A percentile compares a stretch with the other conserved stretches of the same genome.
Conservation (phyloP, 2,329 filamentous ascomycete species). For the Knufia fluminis region DNA sequence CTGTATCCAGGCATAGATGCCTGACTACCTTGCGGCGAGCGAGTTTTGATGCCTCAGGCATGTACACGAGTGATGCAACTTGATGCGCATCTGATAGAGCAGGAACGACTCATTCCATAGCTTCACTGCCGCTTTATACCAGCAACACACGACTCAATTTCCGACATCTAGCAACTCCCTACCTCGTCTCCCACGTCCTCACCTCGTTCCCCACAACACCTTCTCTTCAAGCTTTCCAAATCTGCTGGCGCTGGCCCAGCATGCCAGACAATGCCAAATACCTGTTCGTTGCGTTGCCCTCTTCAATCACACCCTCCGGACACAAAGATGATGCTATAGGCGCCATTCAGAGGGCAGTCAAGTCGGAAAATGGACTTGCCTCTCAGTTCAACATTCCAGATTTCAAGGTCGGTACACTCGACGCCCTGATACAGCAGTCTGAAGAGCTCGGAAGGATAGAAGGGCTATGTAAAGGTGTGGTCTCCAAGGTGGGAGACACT, state of each 20-base stretch:
- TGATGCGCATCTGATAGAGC: neutral
- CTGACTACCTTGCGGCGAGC: too few species aligned
- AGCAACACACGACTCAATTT: neutral
- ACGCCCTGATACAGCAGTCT: constrained; percentile 89
- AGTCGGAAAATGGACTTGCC: constrained; percentile 65
- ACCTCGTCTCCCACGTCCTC: too few species aligned
- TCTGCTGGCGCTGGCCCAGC: neutral
- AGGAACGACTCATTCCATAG: neutral
- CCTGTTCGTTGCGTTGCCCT: constrained; percentile 80
- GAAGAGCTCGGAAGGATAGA: constrained; percentile 91
- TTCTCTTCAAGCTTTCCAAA: neutral
- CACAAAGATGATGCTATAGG: constrained; percentile 73
- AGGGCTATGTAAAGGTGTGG: constrained; percentile 66
- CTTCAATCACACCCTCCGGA: constrained; percentile 72
- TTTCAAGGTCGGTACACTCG: constrained; percentile 96
- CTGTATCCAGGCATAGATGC: too few species aligned
- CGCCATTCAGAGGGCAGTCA: constrained; percentile 62
- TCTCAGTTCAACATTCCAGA: constrained; percentile 74
- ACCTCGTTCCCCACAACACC: neutral
- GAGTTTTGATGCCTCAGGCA: too few species aligned
- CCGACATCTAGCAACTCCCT: too few species aligned
- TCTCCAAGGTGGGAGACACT: constrained; percentile 80
- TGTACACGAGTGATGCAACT: constrained; percentile 2
- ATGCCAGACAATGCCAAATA: constrained; percentile 39
- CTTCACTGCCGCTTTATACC: neutral